phyloP scores from a whole-genome alignment of 805 yeast genomes.

The Lachancea dasiensis region DNA sequence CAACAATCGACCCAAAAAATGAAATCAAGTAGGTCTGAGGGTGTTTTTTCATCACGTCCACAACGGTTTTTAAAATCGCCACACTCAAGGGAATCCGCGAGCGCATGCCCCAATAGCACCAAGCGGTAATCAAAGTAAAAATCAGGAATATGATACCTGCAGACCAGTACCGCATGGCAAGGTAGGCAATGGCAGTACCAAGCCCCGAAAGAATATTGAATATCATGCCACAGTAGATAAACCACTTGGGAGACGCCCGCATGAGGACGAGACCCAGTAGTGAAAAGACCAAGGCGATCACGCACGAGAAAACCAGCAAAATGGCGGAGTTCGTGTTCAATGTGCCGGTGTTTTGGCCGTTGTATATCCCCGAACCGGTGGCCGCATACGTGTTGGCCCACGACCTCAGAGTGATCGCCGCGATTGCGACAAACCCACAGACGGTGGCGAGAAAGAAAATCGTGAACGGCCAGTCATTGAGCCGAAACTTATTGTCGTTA shows the following conservation, averaged over 20 bases:
- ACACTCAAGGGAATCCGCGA: slow-evolving; percentile 69
- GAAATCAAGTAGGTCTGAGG: slow-evolving; percentile 66
- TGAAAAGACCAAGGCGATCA: slow-evolving; percentile 55
- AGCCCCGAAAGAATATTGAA: slow-evolving; percentile 61
- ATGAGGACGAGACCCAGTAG: slow-evolving; percentile 53
- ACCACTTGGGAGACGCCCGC: slow-evolving; percentile 55
- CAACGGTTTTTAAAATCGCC: slow-evolving; percentile 59
- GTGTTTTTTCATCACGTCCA: slow-evolving; percentile 66
- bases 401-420: slow-evolving; percentile 61
- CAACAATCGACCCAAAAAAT: slow-evolving; percentile 49
- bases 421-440: slow-evolving; percentile 64
- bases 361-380: slow-evolving; percentile 62
- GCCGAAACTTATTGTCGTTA: slow-evolving; percentile 49
- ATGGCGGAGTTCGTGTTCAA: slow-evolving; percentile 71
- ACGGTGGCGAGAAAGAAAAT: slow-evolving; percentile 45
- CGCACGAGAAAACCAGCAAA: slow-evolving; percentile 59
- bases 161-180: slow-evolving; percentile 63
- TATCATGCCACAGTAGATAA: slow-evolving; percentile 63
- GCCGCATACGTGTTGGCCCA: slow-evolving; percentile 49
- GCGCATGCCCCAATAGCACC: slow-evolving; percentile 69
- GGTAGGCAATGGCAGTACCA: slow-evolving; percentile 71
- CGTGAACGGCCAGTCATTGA: slow-evolving; percentile 69
- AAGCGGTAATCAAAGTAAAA: slow-evolving; percentile 58
- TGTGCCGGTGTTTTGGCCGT: slow-evolving; percentile 46
- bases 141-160: slow-evolving; percentile 73